phyloP scores from a whole-genome alignment of 2,329 filamentous ascomycete genomes.

The Fusarium dlaminii region DNA sequence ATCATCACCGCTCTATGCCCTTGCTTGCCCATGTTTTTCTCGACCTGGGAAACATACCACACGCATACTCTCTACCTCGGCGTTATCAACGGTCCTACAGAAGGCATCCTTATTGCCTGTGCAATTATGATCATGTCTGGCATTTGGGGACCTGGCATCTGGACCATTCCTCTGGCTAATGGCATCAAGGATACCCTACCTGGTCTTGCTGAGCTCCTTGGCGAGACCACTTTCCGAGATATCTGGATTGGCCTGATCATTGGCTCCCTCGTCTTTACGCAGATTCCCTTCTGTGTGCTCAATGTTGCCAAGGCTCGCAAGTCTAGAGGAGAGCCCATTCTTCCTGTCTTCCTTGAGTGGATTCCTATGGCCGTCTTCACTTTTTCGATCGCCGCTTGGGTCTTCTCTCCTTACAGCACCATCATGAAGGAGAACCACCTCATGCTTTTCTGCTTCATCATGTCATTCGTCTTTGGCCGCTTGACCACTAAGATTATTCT shows the following conservation, averaged over 20 bases:
- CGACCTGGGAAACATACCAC: constrained; percentile 99
- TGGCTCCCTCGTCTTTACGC: constrained; percentile 71
- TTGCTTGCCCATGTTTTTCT: constrained; percentile 98
- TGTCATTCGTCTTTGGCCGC: constrained; percentile 96
- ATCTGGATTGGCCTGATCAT: constrained; percentile 83
- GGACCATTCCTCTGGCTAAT: constrained; percentile 78
- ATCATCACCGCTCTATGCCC: constrained; percentile 92
- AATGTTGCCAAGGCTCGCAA: constrained; percentile 85
- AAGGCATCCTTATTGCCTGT: constrained; percentile 91
- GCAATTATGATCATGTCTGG: constrained; percentile 87
- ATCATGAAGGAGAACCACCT: constrained; percentile 86
- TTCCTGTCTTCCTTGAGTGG: constrained; percentile 93
- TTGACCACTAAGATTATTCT: constrained; percentile 99
- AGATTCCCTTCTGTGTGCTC: constrained; percentile 88
- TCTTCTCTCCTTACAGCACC: constrained; percentile 88
- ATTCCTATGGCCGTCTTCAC: constrained; percentile 88
- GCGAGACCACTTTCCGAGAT: constrained; percentile 80
- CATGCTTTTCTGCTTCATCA: constrained; percentile 89
- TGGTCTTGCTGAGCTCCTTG: constrained; percentile 67
- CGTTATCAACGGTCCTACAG: constrained; percentile 96
- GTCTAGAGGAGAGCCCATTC: constrained; percentile 75
- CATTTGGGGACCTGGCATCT: constrained; percentile 87
- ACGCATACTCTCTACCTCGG: constrained; percentile 97
- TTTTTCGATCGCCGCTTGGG: constrained; percentile 79
- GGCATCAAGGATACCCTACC: constrained; percentile 67